Conservation (phyloP, 2,329 filamentous ascomycete species). For the Claviceps paspali region DNA sequence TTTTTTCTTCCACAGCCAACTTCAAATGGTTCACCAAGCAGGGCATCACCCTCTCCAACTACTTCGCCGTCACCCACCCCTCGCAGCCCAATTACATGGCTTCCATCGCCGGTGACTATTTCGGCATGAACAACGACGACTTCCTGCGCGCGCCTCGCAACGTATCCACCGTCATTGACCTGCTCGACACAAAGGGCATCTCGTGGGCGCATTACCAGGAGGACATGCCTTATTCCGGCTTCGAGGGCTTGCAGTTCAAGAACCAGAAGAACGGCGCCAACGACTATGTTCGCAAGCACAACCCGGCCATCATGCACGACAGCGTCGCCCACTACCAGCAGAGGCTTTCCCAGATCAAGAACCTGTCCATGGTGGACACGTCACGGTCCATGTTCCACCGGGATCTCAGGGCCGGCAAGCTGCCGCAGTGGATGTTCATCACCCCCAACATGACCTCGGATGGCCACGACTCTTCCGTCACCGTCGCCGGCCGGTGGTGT, state of each 20-base stretch:
- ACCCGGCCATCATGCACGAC: conserved; percentile 51
- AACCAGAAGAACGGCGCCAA: conserved; percentile 53
- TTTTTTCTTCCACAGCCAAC: conserved; percentile 12
- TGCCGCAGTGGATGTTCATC: conserved; percentile 61
- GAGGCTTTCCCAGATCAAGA: conserved; percentile 57
- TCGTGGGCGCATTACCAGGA: conserved; percentile 64
- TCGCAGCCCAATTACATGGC: conserved; percentile 66
- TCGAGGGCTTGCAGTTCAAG: conserved; percentile 45
- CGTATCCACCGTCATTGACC: conserved; percentile 51
- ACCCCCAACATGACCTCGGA: conserved; percentile 64
- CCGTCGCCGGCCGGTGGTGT: conserved; percentile 52
- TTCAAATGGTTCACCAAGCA: conserved; percentile 14
- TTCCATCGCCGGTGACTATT: conserved; percentile 53
- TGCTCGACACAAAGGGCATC: conserved; percentile 49
- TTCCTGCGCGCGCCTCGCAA: conserved; percentile 44
- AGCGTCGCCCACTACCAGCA: conserved; percentile 42
- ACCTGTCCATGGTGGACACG: conserved; percentile 32
- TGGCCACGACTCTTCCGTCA: conserved; percentile 60
- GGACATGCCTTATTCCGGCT: conserved; percentile 61
- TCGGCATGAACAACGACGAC: conserved; percentile 55
- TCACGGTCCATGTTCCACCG: conserved; percentile 43
- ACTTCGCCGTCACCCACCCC: conserved; percentile 53
- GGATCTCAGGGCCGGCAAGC: conserved; percentile 45
- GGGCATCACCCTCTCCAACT: conserved; percentile 18
- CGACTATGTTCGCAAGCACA: conserved; percentile 75